Evolutionary conservation across 371 early-diverging fungal genomes (phyloP), one percentile per base, ranked within the genome.

Genomic region (Mucor circinelloides): DNA sequence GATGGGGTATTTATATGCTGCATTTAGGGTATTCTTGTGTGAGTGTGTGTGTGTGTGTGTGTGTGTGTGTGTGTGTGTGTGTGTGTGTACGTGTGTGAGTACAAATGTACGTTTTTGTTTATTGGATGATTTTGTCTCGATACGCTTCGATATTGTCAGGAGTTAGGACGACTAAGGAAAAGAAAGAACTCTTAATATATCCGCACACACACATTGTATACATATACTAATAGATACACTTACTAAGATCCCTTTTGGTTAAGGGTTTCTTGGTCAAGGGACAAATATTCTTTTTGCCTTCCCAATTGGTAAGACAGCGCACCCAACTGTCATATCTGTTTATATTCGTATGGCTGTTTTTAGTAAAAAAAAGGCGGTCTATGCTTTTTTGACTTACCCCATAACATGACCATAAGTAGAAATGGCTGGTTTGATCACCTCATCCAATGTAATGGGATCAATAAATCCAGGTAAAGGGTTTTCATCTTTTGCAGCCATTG

Each of bases 321-420:
- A 95, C 91, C 97, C 97, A 97, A 72, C 89, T 94, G 64, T 95
- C 94, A 65, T 94, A 93, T 15, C 84, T 84, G 38, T n/a, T 60
- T 27, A n/a, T 25, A 19, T 27, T 25, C 52, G 15, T 27, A 27
- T 52, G 27, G 12, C 21, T n/a, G 58, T 21, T 40, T 58, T 34
- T 17, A 59, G 28, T 38, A 21, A 28, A 28, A 50, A 21, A 15
- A 52, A 27, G 12, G 25, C 38, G 40, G 36, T 36, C 31, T 23
- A 34, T 63, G 31, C 44, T 25, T 60, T 30, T 44, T 23, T 52
- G 9, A 69, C 64, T 68, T 82, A 90, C 75, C 93, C 92, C 94
- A 95, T 96, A 44, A 97, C 96, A 82, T 96, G 97, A 21, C 97
- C 97, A 72, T 93, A 96, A 61, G 94, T 95, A 23, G 96, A 96